A percentile compares a stretch with the other conserved stretches of the same genome.
Evolutionary conservation across 139 green algal genomes (phyloP).

Genomic region (Penium margaritaceum): DNA sequence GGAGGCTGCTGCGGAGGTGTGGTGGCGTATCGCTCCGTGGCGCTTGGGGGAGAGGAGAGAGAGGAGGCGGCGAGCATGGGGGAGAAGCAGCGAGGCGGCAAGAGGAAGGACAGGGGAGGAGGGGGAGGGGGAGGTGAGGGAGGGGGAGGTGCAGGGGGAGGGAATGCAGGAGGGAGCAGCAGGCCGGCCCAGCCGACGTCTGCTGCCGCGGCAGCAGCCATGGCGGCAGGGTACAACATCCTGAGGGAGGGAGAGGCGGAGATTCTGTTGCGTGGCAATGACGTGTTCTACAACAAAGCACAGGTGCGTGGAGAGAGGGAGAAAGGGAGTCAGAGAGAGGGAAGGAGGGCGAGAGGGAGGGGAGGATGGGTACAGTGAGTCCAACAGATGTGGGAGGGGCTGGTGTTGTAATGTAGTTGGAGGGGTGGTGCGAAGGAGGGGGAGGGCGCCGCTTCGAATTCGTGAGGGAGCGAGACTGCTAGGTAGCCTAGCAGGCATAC

Average conservation of each 20-base stretch:
- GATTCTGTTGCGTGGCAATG: conserved; percentile 77
- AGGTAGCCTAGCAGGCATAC: too few relatives aligned
- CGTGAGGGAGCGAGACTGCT: too few relatives aligned
- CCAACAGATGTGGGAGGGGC: neutral
- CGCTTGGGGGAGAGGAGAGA: too few relatives aligned
- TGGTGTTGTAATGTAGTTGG: neutral
- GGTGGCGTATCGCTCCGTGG: too few relatives aligned
- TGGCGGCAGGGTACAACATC: conserved; percentile 50
- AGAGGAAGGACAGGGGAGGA: neutral
- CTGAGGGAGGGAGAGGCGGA: conserved; percentile 67
- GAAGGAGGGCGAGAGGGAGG: neutral
- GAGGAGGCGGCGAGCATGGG: too few relatives aligned
- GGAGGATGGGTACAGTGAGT: neutral
- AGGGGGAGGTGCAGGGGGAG: neutral
- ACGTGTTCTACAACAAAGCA: conserved; percentile 96
- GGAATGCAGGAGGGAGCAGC: neutral
- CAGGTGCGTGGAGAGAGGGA: conserved; percentile 56
- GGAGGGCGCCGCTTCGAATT: too few relatives aligned
- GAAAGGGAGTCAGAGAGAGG: conserved; percentile 4
- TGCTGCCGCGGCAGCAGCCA: neutral
- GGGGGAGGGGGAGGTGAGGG: neutral
- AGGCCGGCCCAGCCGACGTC: neutral
- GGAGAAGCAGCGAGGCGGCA: neutral
- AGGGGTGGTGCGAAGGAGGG: too few relatives aligned
- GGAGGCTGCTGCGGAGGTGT: too few relatives aligned